Conservation (phyloP, 2,329 filamentous ascomycete genomes). For the Fusarium sp. region DNA sequence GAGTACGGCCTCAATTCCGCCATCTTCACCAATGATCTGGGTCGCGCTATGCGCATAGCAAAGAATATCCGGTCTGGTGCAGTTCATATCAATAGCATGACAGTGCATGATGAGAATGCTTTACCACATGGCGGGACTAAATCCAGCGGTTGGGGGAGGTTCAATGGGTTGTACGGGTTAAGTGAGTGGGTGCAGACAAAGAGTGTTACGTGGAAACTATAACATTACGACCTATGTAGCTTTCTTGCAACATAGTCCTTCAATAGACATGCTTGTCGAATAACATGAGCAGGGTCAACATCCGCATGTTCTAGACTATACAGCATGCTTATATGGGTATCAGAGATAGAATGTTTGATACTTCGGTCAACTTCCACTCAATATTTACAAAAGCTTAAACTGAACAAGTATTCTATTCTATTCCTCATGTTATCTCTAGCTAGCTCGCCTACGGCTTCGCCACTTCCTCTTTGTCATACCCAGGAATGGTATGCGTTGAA, state of each 20-base stretch:
- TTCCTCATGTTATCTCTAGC: too few relatives aligned
- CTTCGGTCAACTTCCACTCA: too few relatives aligned
- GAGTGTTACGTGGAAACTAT: conserved; percentile 43
- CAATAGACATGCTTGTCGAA: too few relatives aligned
- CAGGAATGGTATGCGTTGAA: conserved; percentile 1
- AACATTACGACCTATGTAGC: too few relatives aligned
- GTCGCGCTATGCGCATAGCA: conserved; percentile 68
- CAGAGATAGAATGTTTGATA: too few relatives aligned
- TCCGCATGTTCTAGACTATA: too few relatives aligned
- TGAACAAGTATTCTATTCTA: too few relatives aligned
- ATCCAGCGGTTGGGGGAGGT: conserved; percentile 72
- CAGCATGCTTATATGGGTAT: too few relatives aligned
- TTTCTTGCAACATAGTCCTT: too few relatives aligned
- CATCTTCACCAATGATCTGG: conserved; percentile 78
- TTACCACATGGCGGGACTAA: conserved; percentile 76
- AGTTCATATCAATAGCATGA: conserved; percentile 75
- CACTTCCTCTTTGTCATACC: not conserved
- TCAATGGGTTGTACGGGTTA: conserved; percentile 57
- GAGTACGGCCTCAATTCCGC: conserved; percentile 80
- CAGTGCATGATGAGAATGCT: conserved; percentile 72
- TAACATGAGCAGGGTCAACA: too few relatives aligned
- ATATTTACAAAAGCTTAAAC: too few relatives aligned
- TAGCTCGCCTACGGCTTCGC: not conserved
- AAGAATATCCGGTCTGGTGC: conserved; percentile 73
- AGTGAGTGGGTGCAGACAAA: conserved; percentile 46